Conservation (phyloP, 2,329 filamentous ascomycete genomes). For the Botrytis hyacinthi region DNA sequence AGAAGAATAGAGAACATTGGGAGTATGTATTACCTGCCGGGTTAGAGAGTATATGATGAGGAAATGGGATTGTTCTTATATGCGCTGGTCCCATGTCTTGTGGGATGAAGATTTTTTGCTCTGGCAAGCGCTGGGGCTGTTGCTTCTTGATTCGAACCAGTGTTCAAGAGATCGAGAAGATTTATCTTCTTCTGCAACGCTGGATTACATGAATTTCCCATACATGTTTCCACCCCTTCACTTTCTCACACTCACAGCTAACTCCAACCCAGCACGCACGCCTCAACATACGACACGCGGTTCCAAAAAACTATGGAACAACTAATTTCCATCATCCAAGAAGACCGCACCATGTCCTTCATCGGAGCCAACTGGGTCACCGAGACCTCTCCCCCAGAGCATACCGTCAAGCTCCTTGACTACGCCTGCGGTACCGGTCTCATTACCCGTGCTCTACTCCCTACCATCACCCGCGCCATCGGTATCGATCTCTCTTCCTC, state of each 20-base stretch:
- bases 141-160: neutral
- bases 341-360: slow-evolving; percentile 52
- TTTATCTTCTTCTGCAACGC: neutral
- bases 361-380: slow-evolving; percentile 57
- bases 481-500: slow-evolving; percentile 70
- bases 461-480: slow-evolving; percentile 60
- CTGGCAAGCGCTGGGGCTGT: neutral
- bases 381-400: neutral
- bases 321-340: slow-evolving; percentile 54
- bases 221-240: neutral
- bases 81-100: neutral
- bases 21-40: slow-evolving; percentile 38
- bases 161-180: too few species aligned
- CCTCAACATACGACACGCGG: slow-evolving; percentile 55
- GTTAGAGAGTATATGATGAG: neutral
- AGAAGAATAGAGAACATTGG: slow-evolving; percentile 43
- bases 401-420: slow-evolving; percentile 52
- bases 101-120: neutral
- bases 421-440: slow-evolving; percentile 74
- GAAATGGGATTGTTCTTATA: neutral
- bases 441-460: slow-evolving; percentile 47
- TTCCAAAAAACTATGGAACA: slow-evolving; percentile 53
- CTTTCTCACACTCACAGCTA: neutral
- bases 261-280: slow-evolving; percentile 43
- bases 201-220: neutral